phyloP scores from a whole-genome alignment of 2,329 filamentous ascomycete species.

The Colletotrichum eremochloae region DNA sequence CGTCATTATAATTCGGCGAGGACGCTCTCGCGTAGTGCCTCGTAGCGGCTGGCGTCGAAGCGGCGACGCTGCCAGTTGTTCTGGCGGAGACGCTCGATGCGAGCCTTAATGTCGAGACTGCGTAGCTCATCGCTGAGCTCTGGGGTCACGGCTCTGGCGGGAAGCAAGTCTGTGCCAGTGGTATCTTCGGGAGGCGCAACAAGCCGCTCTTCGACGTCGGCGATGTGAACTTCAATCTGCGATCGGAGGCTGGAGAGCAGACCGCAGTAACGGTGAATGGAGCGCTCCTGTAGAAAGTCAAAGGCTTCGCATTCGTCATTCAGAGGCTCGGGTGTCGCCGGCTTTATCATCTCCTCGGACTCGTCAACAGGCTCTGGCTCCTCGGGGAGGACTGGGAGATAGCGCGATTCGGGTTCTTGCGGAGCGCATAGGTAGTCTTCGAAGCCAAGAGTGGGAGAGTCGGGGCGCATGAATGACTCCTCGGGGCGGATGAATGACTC shows the following conservation, averaged over 20 bases:
- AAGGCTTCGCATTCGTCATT: conserved; percentile 42
- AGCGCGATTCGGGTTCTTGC: conserved; percentile 37
- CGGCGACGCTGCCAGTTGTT: conserved; percentile 68
- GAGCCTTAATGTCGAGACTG: conserved; percentile 59
- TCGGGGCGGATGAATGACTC: conserved; percentile 69
- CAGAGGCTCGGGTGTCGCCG: conserved; percentile 38
- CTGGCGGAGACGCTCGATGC: conserved; percentile 68
- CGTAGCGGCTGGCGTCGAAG: conserved; percentile 67
- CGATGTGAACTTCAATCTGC: conserved; percentile 64
- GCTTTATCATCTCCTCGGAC: conserved; percentile 44
- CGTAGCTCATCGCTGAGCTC: conserved; percentile 53
- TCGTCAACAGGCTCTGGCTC: conserved; percentile 43
- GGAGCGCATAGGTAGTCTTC: conserved; percentile 56
- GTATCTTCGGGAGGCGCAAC: conserved; percentile 42
- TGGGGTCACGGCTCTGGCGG: conserved; percentile 31
- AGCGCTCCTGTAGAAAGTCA: conserved; percentile 58
- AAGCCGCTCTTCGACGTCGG: conserved; percentile 59
- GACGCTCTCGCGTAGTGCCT: conserved; percentile 64
- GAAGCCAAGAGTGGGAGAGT: conserved; percentile 71
- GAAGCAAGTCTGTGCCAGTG: conserved; percentile 42
- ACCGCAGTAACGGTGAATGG: conserved; percentile 63
- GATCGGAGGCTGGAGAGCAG: conserved; percentile 62
- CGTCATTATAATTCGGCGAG: conserved; percentile 62
- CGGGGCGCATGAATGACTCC: conserved; percentile 67
- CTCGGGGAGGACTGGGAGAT: conserved; percentile 40